Conservation (phyloP, 2,329 filamentous ascomycete genomes). For the Colletotrichum gloeosporioides region DNA sequence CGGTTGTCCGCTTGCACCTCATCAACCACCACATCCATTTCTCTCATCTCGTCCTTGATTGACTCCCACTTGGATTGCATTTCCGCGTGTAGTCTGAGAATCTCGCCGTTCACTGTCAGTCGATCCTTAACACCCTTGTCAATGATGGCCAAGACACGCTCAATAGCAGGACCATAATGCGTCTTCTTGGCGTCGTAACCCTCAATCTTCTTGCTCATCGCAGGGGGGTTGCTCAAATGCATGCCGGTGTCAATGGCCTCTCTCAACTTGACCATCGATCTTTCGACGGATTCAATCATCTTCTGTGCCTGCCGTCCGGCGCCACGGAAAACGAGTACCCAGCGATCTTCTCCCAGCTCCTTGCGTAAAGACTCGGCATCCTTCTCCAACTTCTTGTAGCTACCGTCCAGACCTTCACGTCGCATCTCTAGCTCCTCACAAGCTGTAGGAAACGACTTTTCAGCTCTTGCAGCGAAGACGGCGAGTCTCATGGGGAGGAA, state of each 20-base stretch:
- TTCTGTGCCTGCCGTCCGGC: constrained; percentile 91
- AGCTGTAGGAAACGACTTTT: constrained; percentile 83
- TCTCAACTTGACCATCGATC: constrained; percentile 81
- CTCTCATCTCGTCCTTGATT: constrained; percentile 76
- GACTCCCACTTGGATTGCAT: constrained; percentile 83
- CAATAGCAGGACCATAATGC: constrained; percentile 93
- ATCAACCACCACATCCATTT: constrained; percentile 77
- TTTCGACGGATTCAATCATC: constrained; percentile 94
- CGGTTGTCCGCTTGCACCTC: constrained; percentile 69
- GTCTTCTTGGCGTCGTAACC: constrained; percentile 94
- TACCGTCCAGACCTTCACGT: constrained; percentile 76
- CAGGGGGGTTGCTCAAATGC: constrained; percentile 73
- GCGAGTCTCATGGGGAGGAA: constrained; percentile 95
- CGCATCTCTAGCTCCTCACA: constrained; percentile 87
- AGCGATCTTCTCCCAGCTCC: constrained; percentile 93
- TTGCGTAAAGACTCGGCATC: constrained; percentile 89
- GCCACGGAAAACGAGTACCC: constrained; percentile 94
- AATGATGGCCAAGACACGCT: constrained; percentile 88
- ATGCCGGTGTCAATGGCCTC: constrained; percentile 79
- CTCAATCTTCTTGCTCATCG: constrained; percentile 83
- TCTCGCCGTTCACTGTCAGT: constrained; percentile 96
- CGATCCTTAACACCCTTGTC: constrained; percentile 94
- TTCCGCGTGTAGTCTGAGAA: constrained; percentile 83
- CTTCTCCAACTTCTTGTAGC: constrained; percentile 85
- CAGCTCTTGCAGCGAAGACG: constrained; percentile 81